phyloP scores from a whole-genome alignment of 495 filamentous ascomycete genomes.

The Pyrenula massariospora region DNA sequence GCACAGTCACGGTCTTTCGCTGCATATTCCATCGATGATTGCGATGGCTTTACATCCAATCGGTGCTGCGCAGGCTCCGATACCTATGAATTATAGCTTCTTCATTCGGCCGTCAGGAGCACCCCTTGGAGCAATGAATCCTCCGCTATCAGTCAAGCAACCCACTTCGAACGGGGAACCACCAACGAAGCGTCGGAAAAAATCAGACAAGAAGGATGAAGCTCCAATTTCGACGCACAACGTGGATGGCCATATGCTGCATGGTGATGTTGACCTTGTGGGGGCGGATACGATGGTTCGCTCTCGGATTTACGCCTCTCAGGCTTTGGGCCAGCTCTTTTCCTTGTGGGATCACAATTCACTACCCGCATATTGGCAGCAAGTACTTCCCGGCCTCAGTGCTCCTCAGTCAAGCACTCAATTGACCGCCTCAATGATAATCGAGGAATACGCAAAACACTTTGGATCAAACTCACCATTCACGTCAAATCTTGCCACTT shows the following conservation, averaged over 20 bases:
- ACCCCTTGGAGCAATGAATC: constrained; percentile 24
- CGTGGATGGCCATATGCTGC: constrained; percentile 95
- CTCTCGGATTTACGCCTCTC: constrained; percentile 75
- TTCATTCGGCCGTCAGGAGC: constrained; percentile 95
- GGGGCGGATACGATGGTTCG: constrained; percentile 78
- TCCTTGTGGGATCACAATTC: constrained; percentile 31
- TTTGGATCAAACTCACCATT: constrained; percentile 31
- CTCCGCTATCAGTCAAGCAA: constrained; percentile 20
- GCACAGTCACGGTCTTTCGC: constrained; percentile 45
- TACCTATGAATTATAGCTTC: constrained; percentile 76
- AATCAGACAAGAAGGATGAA: constrained; percentile 71
- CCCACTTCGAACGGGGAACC: constrained; percentile 27
- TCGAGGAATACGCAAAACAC: constrained; percentile 70
- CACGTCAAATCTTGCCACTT: constrained; percentile 39
- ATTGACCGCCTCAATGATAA: constrained; percentile 66
- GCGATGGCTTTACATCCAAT: constrained; percentile 77
- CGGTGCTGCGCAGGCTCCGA: constrained; percentile 76
- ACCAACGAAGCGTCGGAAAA: constrained; percentile 61
- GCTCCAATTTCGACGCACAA: constrained; percentile 66
- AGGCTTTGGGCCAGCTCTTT: constrained; percentile 57
- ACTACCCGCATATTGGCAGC: constrained; percentile 27
- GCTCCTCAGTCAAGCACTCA: constrained; percentile 76
- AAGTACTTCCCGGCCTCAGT: constrained; percentile 49
- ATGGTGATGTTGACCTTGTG: constrained; percentile 89
- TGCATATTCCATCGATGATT: constrained; percentile 63